Evolutionary conservation across 2,329 filamentous ascomycete species (phyloP).

Genomic region (Penicillium digitatum): DNA sequence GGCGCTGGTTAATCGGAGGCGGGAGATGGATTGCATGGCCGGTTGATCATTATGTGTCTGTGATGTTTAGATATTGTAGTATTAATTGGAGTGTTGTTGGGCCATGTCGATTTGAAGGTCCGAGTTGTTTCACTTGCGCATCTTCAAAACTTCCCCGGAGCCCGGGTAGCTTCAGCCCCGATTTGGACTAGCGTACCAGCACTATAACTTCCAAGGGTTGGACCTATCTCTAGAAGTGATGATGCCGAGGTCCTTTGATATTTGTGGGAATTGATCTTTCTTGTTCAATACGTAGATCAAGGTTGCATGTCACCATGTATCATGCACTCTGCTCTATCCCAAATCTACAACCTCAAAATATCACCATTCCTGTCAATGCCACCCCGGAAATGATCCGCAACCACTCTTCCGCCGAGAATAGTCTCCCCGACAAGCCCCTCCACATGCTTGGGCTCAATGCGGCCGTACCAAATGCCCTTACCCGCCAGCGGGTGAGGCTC

Average conservation of each 20-base stretch:
- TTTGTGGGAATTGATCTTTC: neutral
- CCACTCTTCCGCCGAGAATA: constrained; percentile 78
- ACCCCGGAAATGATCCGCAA: constrained; percentile 75
- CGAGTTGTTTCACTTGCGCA: neutral
- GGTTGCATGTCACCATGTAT: neutral
- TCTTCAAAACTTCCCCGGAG: constrained; percentile 22
- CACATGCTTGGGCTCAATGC: constrained; percentile 78
- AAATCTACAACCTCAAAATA: constrained; percentile 57
- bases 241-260: neutral
- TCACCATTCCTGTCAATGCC: constrained; percentile 75
- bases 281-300: neutral
- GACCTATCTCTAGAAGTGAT: neutral
- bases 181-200: constrained; percentile 21
- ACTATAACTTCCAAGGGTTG: neutral
- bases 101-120: neutral
- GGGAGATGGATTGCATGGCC: constrained; percentile 28
- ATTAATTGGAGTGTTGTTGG: neutral
- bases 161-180: constrained; percentile 14
- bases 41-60: constrained; percentile 20
- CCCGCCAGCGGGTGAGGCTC: constrained; percentile 37
- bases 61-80: neutral
- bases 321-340: neutral
- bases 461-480: constrained; percentile 73
- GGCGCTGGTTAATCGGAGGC: constrained; percentile 25
- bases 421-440: constrained; percentile 87